Conservation (phyloP, 1,139 yeast genomes). For the Spencermartinsiella ligniputridi region DNA sequence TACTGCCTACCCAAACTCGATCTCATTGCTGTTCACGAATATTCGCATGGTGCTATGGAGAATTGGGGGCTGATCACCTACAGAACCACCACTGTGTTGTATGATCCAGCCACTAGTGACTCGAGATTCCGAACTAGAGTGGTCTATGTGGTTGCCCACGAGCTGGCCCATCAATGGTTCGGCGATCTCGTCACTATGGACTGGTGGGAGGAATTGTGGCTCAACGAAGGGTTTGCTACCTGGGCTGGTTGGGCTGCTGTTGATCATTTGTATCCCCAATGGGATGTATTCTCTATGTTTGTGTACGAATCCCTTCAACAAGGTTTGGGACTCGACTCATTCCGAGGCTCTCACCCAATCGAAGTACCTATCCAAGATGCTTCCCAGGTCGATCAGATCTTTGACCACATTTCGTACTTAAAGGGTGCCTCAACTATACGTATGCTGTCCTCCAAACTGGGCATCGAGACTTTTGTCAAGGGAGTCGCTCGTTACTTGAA, state of each 20-base stretch:
- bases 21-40: conserved; percentile 69
- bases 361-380: conserved; percentile 73
- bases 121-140: conserved; percentile 58
- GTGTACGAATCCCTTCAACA: conserved; percentile 60
- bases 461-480: conserved; percentile 58
- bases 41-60: conserved; percentile 80
- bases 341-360: conserved; percentile 73
- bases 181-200: conserved; percentile 81
- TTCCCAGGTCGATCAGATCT: conserved; percentile 71
- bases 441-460: conserved; percentile 68
- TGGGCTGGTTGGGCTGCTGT: conserved; percentile 73
- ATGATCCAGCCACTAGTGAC: conserved; percentile 51
- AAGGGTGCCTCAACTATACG: conserved; percentile 73
- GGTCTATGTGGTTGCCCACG: conserved; percentile 77
- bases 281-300: conserved; percentile 64
- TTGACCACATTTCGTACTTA: conserved; percentile 70
- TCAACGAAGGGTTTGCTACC: conserved; percentile 81
- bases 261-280: conserved; percentile 61
- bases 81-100: conserved; percentile 63
- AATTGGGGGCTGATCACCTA: conserved; percentile 76
- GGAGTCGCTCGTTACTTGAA: conserved; percentile 69
- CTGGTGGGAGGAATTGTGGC: conserved; percentile 85
- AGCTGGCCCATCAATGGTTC: conserved; percentile 82
- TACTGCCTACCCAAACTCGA: conserved; percentile 74
- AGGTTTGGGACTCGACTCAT: conserved; percentile 62